Evolutionary conservation across 768 basidiomycete genomes (phyloP).

Genomic region (Galerina sulciceps): DNA sequence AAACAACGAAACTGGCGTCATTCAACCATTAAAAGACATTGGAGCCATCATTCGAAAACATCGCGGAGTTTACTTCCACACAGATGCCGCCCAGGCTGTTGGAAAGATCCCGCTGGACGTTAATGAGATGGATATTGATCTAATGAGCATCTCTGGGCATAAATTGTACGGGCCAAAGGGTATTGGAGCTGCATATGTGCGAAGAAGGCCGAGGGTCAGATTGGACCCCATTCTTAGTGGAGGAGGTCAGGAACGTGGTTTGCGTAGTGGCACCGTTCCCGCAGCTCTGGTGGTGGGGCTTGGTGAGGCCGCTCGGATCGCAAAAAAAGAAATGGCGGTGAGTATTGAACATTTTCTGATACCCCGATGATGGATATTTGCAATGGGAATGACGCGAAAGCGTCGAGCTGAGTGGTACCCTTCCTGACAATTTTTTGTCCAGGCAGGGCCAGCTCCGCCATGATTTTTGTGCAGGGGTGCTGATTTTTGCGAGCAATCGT

Average conservation of each 20-base stretch:
- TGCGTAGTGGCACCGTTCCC: conserved; percentile 93
- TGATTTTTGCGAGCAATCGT: conserved; percentile 46
- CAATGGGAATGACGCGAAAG: conserved; percentile 37
- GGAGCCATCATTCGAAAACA: conserved; percentile 85
- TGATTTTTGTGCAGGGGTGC: conserved; percentile 93
- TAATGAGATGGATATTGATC: conserved; percentile 92
- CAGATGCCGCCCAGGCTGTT: conserved; percentile 95
- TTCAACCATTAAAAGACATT: conserved; percentile 96
- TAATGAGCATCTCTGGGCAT: conserved; percentile 96
- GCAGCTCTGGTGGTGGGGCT: conserved; percentile 88
- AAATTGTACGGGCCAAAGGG: conserved; percentile 99
- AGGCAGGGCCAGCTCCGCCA: conserved; percentile 48
- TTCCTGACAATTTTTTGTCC: conserved; percentile 13
- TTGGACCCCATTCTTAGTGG: conserved; percentile 95
- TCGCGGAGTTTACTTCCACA: conserved; percentile 92
- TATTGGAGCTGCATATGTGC: conserved; percentile 91
- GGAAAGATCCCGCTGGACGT: conserved; percentile 94
- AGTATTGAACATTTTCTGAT: conserved; percentile 41
- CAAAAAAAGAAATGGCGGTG: conserved; percentile 90
- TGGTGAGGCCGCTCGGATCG: conserved; percentile 93
- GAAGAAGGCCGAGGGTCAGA: conserved; percentile 89
- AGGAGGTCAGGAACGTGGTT: conserved; percentile 95
- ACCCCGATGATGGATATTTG: conserved; percentile 46
- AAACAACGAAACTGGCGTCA: conserved; percentile 99
- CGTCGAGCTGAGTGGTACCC: conserved; percentile 49